Evolutionary conservation across 2,329 filamentous ascomycete genomes (phyloP).

Genomic region (Epichloe aotearoae): DNA sequence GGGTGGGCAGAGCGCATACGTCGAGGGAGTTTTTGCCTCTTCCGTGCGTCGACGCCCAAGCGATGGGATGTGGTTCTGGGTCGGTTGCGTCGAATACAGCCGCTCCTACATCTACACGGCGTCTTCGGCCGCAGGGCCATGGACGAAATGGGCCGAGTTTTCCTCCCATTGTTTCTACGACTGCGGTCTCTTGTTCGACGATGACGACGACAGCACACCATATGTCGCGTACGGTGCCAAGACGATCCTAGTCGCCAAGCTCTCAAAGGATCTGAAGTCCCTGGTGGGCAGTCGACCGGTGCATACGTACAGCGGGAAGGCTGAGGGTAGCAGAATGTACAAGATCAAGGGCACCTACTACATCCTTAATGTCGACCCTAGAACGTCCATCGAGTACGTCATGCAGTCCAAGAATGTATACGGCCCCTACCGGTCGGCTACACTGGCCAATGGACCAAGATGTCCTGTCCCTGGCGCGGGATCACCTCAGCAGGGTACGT

Average conservation of each 20-base stretch:
- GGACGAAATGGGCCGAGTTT: not conserved
- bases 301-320: not conserved
- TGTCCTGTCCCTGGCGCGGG: not conserved
- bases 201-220: not conserved
- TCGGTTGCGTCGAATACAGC: not conserved
- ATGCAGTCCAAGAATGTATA: not conserved
- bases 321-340: not conserved
- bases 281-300: not conserved
- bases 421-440: not conserved
- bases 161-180: not conserved
- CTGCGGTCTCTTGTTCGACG: not conserved
- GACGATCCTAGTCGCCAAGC: not conserved
- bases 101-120: not conserved
- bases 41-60: not conserved
- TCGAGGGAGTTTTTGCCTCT: not conserved
- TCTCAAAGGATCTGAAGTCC: not conserved
- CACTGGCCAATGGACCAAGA: not conserved
- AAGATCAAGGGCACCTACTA: slow-evolving; percentile 1
- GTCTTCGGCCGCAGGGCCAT: not conserved
- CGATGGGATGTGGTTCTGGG: not conserved
- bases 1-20: not conserved
- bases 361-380: not conserved
- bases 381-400: not conserved
- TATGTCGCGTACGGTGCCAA: not conserved
- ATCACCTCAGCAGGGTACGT: not conserved